These are phyloP conservation scores for Oleoguttula mirabilis DNA, from an alignment of 495 filamentous ascomycete species.

Conservation along the genomic window DNA sequence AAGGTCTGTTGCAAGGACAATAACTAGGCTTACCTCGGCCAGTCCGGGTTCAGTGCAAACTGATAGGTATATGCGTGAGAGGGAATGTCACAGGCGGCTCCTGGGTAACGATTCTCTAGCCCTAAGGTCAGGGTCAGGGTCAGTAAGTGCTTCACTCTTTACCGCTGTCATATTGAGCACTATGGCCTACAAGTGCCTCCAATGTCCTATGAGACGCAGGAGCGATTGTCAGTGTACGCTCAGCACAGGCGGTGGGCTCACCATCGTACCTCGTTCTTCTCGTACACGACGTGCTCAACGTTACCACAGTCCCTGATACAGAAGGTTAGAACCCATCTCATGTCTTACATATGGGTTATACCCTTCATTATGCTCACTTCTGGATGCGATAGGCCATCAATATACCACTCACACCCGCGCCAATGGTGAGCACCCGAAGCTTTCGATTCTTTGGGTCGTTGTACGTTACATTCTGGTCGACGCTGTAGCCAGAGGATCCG, in stretches of 20 bases:
- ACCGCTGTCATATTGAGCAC: too few relatives aligned
- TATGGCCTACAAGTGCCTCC: slow-evolving; percentile 29
- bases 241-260: not conserved
- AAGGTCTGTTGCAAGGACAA: too few relatives aligned
- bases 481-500: slow-evolving; percentile 26
- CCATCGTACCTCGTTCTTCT: slow-evolving; percentile 25
- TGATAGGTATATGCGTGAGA: slow-evolving; percentile 31
- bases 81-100: slow-evolving; percentile 25
- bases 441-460: slow-evolving; percentile 25
- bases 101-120: slow-evolving; percentile 24
- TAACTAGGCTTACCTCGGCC: too few relatives aligned
- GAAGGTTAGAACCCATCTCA: too few relatives aligned
- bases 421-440: slow-evolving; percentile 26
- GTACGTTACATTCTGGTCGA: slow-evolving; percentile 21
- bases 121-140: too few relatives aligned
- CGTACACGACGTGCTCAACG: slow-evolving; percentile 30
- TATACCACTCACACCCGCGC: slow-evolving; percentile 29
- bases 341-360: too few relatives aligned
- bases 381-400: slow-evolving; percentile 30
- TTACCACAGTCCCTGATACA: slow-evolving; percentile 24
- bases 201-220: too few relatives aligned
- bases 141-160: too few relatives aligned
- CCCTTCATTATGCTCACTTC: too few relatives aligned
- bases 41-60: slow-evolving; percentile 32
- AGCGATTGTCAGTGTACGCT: too few relatives aligned